phyloP scores from a whole-genome alignment of 129 eudicot genomes.

The Scalesia atractyloides region DNA sequence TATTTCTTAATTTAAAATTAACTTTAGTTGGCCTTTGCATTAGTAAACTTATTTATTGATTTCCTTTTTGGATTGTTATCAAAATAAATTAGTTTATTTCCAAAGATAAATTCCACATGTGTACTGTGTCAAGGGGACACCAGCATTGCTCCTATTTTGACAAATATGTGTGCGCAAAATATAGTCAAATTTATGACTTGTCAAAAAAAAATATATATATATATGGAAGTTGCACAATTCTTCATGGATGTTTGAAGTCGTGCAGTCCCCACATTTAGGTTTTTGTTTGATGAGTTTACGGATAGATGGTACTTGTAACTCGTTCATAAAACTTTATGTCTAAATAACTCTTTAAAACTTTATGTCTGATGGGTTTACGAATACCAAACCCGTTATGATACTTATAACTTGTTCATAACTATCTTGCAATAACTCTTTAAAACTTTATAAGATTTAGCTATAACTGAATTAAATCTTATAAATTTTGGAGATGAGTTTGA shows the following conservation, averaged over 20 bases:
- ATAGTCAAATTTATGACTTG: conserved; percentile 3
- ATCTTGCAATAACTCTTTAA: too few species aligned
- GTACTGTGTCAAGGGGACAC: conserved; percentile 17
- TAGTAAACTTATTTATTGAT: not conserved
- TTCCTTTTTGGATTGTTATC: not conserved
- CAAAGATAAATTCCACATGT: not conserved
- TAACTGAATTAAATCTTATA: too few species aligned
- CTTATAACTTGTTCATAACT: too few species aligned
- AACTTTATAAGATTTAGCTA: too few species aligned
- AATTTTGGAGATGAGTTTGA: too few species aligned
- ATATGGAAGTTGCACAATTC: conserved; percentile 1
- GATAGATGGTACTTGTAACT: too few species aligned
- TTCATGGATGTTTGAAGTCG: conserved; percentile 11
- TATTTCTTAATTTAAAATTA: too few species aligned
- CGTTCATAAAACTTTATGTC: too few species aligned
- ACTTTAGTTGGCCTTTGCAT: too few species aligned
- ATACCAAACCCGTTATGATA: too few species aligned
- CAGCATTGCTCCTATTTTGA: conserved; percentile 8
- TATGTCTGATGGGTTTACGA: too few species aligned
- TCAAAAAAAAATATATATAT: conserved; percentile 22
- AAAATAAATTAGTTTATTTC: not conserved
- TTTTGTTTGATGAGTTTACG: not conserved
- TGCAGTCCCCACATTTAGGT: conserved; percentile 13
- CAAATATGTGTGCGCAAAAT: not conserved
- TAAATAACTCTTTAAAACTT: too few species aligned